phyloP scores from a whole-genome alignment of 192 early-diverging fungal genomes.

The Backusella sp. region DNA sequence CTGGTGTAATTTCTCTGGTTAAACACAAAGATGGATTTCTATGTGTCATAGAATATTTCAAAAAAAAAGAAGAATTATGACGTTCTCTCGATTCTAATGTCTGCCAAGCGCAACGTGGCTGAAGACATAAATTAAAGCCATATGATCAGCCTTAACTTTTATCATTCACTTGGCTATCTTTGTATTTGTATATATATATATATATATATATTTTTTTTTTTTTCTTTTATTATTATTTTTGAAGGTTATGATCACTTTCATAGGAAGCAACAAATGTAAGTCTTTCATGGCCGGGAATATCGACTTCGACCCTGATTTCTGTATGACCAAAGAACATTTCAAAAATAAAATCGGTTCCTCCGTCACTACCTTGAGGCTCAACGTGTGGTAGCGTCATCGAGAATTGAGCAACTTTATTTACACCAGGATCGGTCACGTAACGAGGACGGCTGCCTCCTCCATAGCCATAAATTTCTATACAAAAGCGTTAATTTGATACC shows the following conservation, averaged over 20 bases:
- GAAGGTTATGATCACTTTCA: background rate
- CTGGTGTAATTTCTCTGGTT: no score
- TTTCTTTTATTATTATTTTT: background rate
- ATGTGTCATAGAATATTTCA: no score
- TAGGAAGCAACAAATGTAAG: conserved; percentile 1
- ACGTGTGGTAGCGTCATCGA: conserved; percentile 20
- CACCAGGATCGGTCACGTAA: conserved; percentile 17
- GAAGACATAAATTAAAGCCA: no score
- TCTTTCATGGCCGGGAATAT: background rate
- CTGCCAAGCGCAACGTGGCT: no score
- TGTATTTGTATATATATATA: no score
- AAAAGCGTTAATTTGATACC: background rate
- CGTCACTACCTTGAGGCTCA: conserved; percentile 21
- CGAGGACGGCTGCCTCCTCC: conserved; percentile 19
- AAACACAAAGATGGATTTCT: no score
- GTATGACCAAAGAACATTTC: conserved; percentile 42
- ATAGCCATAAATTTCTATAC: conserved; percentile 26
- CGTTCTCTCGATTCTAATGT: no score
- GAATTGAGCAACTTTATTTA: conserved; percentile 18
- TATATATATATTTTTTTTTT: no score
- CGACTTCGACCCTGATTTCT: conserved; percentile 28
- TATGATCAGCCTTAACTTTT: no score
- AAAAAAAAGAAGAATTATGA: no score
- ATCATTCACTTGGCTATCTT: no score
- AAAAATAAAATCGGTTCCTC: conserved; percentile 38